Evolutionary conservation across 1,284 basidiomycete species (phyloP).

Genomic region (Phenoliferia sp.): DNA sequence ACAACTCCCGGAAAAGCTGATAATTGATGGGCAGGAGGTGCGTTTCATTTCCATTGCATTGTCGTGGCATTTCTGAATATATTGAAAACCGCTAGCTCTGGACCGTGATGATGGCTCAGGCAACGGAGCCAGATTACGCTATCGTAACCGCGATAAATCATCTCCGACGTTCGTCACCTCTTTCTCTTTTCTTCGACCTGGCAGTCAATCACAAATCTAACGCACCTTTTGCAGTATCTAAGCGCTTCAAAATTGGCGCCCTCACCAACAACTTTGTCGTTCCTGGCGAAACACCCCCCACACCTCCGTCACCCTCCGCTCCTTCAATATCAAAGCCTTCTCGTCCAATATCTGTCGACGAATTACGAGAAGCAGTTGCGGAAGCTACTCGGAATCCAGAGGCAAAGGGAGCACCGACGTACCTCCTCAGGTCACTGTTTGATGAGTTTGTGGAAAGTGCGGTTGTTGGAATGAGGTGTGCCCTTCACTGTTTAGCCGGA

Average conservation of each 20-base stretch:
- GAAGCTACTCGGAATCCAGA: background rate
- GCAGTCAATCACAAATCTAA: too few relatives aligned
- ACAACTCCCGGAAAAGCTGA: conserved; percentile 25
- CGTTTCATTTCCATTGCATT: background rate
- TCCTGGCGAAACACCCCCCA: conserved; percentile 2
- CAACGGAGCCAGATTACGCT: conserved; percentile 34
- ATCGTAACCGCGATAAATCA: conserved; percentile 37
- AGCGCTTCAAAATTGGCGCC: conserved; percentile 40
- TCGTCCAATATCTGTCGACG: background rate
- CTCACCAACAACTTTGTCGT: conserved; percentile 42
- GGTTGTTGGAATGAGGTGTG: conserved; percentile 40
- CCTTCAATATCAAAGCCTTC: background rate
- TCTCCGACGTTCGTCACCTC: conserved; percentile 16
- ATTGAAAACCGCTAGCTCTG: conserved; percentile 36
- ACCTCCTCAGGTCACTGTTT: conserved; percentile 37
- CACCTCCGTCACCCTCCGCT: background rate
- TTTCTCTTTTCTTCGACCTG: background rate
- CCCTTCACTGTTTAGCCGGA: background rate
- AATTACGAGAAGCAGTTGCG: conserved; percentile 18
- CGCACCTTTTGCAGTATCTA: conserved; percentile 28
- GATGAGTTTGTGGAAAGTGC: conserved; percentile 42
- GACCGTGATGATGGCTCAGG: conserved; percentile 42
- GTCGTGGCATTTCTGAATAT: background rate
- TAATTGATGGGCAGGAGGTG: conserved; percentile 38
- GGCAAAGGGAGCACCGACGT: conserved; percentile 2